Conservation (phyloP, 208 protist genomes). For the Leishmania mexicana region DNA sequence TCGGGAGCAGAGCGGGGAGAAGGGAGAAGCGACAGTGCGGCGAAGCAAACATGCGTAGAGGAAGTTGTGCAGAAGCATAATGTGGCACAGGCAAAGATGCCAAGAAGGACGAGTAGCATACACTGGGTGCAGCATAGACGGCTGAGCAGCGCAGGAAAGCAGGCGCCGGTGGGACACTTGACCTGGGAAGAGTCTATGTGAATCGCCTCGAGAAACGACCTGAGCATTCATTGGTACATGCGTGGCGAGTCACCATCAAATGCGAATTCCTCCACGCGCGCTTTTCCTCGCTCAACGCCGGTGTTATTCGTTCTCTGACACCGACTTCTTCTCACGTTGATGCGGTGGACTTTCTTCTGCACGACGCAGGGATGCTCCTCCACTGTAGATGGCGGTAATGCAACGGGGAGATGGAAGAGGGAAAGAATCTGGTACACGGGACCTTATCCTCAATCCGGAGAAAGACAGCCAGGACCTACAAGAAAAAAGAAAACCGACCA, state of each 20-base stretch:
- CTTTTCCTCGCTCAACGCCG: not conserved
- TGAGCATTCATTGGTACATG: not conserved
- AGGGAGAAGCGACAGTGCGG: not conserved
- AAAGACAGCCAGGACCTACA: not conserved
- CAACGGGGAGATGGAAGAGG: not conserved
- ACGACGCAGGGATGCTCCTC: not conserved
- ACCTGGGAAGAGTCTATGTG: not conserved
- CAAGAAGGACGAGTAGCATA: not conserved
- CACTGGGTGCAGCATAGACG: too few relatives aligned
- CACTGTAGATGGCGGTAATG: not conserved
- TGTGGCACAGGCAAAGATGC: not conserved
- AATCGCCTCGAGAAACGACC: not conserved
- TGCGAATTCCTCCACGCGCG: not conserved
- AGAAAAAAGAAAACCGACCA: not conserved
- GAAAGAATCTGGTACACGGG: slow-evolving; percentile 1
- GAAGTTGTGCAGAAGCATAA: too few relatives aligned
- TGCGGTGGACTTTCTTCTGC: not conserved
- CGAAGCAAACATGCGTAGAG: too few relatives aligned
- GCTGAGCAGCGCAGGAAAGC: not conserved
- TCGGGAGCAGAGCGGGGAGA: not conserved
- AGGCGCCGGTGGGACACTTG: not conserved
- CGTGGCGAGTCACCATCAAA: not conserved
- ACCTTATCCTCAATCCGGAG: not conserved
- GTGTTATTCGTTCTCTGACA: not conserved
- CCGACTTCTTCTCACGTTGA: not conserved